Evolutionary conservation across 495 filamentous ascomycete species (phyloP).

Genomic region (Penicillium atrosanguineum): DNA sequence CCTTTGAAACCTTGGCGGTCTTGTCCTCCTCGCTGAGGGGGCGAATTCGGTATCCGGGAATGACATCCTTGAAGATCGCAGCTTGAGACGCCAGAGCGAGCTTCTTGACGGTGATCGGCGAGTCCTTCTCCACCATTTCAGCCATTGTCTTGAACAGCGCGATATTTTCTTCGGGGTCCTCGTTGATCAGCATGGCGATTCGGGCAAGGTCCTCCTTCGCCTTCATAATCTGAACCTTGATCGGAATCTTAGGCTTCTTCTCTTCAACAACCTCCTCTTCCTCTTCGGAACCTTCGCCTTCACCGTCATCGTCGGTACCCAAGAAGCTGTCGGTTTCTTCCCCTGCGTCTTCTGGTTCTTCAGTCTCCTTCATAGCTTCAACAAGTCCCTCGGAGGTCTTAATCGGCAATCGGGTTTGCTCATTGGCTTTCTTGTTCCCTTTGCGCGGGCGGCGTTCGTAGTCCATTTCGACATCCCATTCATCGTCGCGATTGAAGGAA

Average conservation of each 20-base stretch:
- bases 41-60: conserved; percentile 92
- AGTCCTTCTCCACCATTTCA: conserved; percentile 59
- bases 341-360: conserved; percentile 43
- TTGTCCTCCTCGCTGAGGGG: conserved; percentile 70
- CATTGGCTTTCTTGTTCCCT: conserved; percentile 64
- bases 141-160: conserved; percentile 73
- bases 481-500: conserved; percentile 42
- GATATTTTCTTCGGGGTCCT: conserved; percentile 88
- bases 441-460: conserved; percentile 83
- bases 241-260: conserved; percentile 60
- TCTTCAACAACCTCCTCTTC: conserved; percentile 54
- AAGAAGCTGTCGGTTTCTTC: conserved; percentile 52
- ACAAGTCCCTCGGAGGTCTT: conserved; percentile 74
- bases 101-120: conserved; percentile 72
- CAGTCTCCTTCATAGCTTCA: conserved; percentile 53
- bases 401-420: conserved; percentile 75
- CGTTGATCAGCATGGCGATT: conserved; percentile 77
- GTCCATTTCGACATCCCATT: conserved; percentile 88
- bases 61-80: conserved; percentile 92
- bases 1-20: conserved; percentile 81
- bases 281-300: conserved; percentile 34
- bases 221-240: conserved; percentile 73
- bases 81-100: conserved; percentile 80
- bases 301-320: conserved; percentile 47
- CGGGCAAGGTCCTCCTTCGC: conserved; percentile 92